phyloP scores from a whole-genome alignment of 108 stramenopile species.

The Parietichytrium sp. region DNA sequence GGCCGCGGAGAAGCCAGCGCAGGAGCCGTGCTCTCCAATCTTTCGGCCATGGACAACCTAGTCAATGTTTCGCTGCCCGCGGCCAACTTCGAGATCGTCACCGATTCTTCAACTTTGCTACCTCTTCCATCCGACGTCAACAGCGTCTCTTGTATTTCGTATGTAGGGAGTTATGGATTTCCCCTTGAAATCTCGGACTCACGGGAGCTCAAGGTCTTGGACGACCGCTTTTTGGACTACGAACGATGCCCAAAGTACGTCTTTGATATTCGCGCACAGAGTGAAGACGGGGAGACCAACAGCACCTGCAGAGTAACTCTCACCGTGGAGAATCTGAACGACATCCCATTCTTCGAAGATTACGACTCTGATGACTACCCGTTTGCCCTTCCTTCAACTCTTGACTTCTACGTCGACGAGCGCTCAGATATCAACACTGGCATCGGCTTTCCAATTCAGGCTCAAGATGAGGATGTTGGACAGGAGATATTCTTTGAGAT shows the following conservation, averaged over 20 bases:
- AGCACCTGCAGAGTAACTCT: background rate
- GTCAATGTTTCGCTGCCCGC: background rate
- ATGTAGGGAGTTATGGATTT: background rate
- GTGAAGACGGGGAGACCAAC: background rate
- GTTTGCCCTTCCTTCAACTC: background rate
- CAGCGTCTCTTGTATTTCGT: background rate
- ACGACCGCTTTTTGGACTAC: background rate
- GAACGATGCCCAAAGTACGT: background rate
- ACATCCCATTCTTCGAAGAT: background rate
- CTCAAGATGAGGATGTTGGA: slow-evolving; percentile 27
- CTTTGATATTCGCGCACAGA: slow-evolving; percentile 4
- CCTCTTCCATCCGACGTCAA: background rate
- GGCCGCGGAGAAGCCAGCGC: background rate
- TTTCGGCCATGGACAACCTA: background rate
- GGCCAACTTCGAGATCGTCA: background rate
- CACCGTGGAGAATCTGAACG: background rate
- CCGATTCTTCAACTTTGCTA: too few relatives aligned
- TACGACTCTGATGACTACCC: background rate
- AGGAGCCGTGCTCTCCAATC: background rate
- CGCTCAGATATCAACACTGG: background rate
- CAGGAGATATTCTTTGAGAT: slow-evolving; percentile 21
- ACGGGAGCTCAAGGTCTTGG: background rate
- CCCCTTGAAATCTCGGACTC: background rate
- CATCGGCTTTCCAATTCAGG: slow-evolving; percentile 3
- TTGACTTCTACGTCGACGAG: slow-evolving; percentile 26